Conservation (phyloP, 495 filamentous ascomycete genomes). For the Lophiostoma macrostomum region DNA sequence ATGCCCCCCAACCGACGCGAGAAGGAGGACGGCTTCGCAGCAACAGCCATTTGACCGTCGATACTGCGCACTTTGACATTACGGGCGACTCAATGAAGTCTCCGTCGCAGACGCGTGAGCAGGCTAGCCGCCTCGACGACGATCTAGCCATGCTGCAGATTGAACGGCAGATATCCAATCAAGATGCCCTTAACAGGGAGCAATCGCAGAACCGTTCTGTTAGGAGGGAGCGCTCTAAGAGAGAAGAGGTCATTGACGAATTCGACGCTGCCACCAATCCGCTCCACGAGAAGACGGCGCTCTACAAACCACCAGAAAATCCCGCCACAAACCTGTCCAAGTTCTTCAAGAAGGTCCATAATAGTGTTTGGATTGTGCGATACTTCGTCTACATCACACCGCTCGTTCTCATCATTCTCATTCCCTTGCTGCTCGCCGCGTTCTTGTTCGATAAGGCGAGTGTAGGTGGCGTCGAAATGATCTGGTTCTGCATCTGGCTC, state of each 20-base stretch:
- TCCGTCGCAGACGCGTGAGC: constrained; percentile 58
- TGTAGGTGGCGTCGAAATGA: constrained; percentile 71
- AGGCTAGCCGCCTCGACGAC: constrained; percentile 72
- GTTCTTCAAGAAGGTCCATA: constrained; percentile 65
- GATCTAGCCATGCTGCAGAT: constrained; percentile 79
- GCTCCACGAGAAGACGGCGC: constrained; percentile 64
- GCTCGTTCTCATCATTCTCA: constrained; percentile 65
- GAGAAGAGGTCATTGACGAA: constrained; percentile 68
- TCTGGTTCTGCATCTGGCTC: constrained; percentile 95
- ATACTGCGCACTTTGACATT: constrained; percentile 40
- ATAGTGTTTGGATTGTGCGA: constrained; percentile 72
- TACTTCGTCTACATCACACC: constrained; percentile 88
- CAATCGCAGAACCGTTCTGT: constrained; percentile 47
- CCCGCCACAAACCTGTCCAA: constrained; percentile 59
- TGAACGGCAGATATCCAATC: constrained; percentile 67
- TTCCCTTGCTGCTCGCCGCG: constrained; percentile 76
- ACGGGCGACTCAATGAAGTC: constrained; percentile 40
- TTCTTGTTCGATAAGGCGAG: constrained; percentile 61
- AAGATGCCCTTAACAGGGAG: constrained; percentile 42
- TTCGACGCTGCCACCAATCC: constrained; percentile 77
- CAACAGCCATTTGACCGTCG: constrained; percentile 23
- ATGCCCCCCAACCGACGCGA: background rate
- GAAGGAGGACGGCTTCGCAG: background rate
- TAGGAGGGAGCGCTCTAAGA: constrained; percentile 49
- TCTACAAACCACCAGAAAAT: constrained; percentile 67